phyloP scores from a whole-genome alignment of 345 rosid species.

The Bruguiera gymnorhiza region DNA sequence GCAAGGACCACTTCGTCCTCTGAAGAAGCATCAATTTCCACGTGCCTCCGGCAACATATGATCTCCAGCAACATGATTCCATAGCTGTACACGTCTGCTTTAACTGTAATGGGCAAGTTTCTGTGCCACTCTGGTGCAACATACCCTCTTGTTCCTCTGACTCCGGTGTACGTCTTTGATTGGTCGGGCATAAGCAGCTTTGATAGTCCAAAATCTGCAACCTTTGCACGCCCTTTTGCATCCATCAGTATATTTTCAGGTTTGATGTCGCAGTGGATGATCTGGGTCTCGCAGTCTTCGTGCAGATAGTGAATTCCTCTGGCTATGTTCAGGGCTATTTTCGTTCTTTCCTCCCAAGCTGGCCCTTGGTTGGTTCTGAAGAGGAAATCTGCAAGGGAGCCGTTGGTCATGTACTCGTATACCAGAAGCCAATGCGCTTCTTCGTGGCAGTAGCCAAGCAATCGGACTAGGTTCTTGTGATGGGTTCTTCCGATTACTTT shows the following conservation, averaged over 20 bases:
- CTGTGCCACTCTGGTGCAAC: conserved; percentile 27
- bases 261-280: conserved; percentile 20
- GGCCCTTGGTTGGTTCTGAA: conserved; percentile 19
- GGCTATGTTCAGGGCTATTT: conserved; percentile 10
- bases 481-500: conserved; percentile 28
- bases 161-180: background rate
- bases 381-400: conserved; percentile 19
- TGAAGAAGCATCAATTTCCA: background rate
- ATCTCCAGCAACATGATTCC: conserved; percentile 34
- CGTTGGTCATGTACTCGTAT: conserved; percentile 33
- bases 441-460: conserved; percentile 34
- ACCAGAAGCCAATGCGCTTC: conserved; percentile 24
- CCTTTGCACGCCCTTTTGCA: conserved; percentile 1
- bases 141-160: conserved; percentile 18
- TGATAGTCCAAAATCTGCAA: conserved; percentile 24
- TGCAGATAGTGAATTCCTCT: conserved; percentile 19
- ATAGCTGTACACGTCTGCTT: conserved; percentile 28
- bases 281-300: conserved; percentile 12
- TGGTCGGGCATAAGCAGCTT: conserved; percentile 9
- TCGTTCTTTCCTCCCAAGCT: conserved; percentile 19
- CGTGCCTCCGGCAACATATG: conserved; percentile 20
- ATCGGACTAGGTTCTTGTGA: conserved; percentile 35
- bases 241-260: conserved; percentile 21
- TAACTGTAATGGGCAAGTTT: conserved; percentile 5
- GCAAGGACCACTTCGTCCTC: conserved; percentile 23